Conservation (phyloP, 805 yeast genomes). For the Candida ortonii region DNA sequence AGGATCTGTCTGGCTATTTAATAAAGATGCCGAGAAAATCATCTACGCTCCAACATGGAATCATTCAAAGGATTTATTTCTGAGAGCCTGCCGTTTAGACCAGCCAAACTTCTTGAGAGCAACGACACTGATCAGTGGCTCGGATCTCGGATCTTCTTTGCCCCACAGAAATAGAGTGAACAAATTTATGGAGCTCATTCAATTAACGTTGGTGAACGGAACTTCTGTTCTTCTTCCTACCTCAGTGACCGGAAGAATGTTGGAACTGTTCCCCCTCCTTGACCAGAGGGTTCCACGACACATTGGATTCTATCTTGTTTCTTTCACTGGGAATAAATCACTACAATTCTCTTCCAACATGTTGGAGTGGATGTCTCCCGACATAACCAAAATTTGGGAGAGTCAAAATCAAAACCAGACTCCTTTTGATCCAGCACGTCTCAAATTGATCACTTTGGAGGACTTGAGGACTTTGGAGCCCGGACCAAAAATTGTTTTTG, state of each 20-base stretch:
- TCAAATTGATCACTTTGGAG: conserved; percentile 54
- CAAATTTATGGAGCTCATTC: conserved; percentile 58
- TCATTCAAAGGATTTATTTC: conserved; percentile 82
- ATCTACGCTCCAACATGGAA: conserved; percentile 93
- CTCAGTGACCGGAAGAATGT: conserved; percentile 71
- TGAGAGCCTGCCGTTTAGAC: conserved; percentile 63
- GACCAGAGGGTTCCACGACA: conserved; percentile 21
- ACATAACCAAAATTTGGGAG: conserved; percentile 86
- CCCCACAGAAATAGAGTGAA: conserved; percentile 64
- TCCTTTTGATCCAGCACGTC: conserved; percentile 68
- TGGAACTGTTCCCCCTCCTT: conserved; percentile 61
- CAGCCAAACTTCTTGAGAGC: conserved; percentile 70
- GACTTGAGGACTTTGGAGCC: conserved; percentile 48
- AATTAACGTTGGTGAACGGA: conserved; percentile 65
- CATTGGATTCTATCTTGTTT: conserved; percentile 71
- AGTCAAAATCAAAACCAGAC: conserved; percentile 62
- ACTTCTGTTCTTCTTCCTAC: conserved; percentile 85
- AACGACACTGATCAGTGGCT: conserved; percentile 74
- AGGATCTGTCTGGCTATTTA: conserved; percentile 84
- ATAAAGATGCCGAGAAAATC: conserved; percentile 72
- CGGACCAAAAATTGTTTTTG: conserved; percentile 78
- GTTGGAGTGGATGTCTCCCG: conserved; percentile 93
- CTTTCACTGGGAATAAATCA: conserved; percentile 75
- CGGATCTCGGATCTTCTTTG: conserved; percentile 61
- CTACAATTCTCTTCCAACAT: conserved; percentile 81